Percentiles rank a stretch among this genome's conserved stretches.
phyloP scores from a whole-genome alignment of 306 rosid species.

The Fragaria iinumae region DNA sequence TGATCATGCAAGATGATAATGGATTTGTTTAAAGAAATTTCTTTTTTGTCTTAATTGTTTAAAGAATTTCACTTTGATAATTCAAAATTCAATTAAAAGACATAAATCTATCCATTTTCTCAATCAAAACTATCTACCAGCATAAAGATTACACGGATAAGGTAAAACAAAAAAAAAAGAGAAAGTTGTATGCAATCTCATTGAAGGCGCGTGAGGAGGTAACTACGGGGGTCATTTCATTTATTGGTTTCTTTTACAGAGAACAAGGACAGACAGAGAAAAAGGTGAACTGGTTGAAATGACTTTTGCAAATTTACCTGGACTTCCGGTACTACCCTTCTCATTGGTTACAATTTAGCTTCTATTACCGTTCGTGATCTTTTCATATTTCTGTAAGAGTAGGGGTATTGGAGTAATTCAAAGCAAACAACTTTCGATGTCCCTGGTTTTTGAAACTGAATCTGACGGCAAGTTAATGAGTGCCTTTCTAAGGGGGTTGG shows the following conservation, averaged over 20 bases:
- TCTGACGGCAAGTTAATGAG: constrained; percentile 72
- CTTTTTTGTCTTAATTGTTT: no score
- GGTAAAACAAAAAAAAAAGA: no score
- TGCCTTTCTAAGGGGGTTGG: constrained; percentile 45
- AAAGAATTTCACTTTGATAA: no score
- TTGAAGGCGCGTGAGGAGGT: constrained; percentile 31
- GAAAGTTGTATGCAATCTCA: constrained; percentile 15
- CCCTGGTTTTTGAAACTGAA: constrained; percentile 68
- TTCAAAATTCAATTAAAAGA: no score
- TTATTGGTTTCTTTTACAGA: constrained; percentile 34
- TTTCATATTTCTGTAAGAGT: not conserved
- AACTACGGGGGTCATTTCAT: constrained; percentile 12
- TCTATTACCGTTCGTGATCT: no score
- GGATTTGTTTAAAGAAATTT: no score
- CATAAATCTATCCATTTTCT: no score
- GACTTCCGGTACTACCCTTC: constrained; percentile 23
- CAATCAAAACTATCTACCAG: no score
- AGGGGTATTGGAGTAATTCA: constrained; percentile 27
- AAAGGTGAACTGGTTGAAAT: constrained; percentile 42
- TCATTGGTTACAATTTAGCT: not conserved
- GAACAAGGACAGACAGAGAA: constrained; percentile 45
- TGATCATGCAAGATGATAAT: no score
- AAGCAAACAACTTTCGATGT: constrained; percentile 23
- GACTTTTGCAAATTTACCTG: constrained; percentile 22
- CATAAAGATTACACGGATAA: no score